Percentiles rank a stretch among this genome's conserved stretches.
These are phyloP conservation scores for Pythium myriotylum DNA, from an alignment of 352 stramenopile genomes.

Conservation along the genomic window DNA sequence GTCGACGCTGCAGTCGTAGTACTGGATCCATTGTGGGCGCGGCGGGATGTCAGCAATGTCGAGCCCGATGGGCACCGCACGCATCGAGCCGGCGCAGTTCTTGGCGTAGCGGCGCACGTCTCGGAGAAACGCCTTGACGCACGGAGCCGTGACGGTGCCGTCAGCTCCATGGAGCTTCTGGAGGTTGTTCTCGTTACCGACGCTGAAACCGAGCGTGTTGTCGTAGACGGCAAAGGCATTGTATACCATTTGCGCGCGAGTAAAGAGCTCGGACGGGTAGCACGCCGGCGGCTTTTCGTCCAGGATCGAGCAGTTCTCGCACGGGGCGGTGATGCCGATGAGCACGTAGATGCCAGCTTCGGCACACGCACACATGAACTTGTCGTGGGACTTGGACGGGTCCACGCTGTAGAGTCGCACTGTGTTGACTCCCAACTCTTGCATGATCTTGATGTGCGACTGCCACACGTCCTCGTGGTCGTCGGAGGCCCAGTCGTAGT, in stretches of 20 bases:
- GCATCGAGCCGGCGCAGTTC: slow-evolving; percentile 40
- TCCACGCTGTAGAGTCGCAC: slow-evolving; percentile 38
- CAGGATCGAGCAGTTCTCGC: slow-evolving; percentile 35
- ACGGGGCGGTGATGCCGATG: slow-evolving; percentile 36
- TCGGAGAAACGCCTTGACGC: slow-evolving; percentile 67
- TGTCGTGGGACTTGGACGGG: slow-evolving; percentile 30
- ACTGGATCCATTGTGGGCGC: slow-evolving; percentile 57
- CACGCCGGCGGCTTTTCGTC: slow-evolving; percentile 33
- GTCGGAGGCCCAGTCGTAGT: slow-evolving; percentile 34
- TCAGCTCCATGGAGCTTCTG: slow-evolving; percentile 37
- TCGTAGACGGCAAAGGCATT: slow-evolving; percentile 62
- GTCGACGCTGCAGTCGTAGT: slow-evolving; percentile 58
- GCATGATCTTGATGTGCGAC: slow-evolving; percentile 25
- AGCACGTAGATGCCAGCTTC: slow-evolving; percentile 40
- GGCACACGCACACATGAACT: slow-evolving; percentile 36
- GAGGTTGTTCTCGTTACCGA: slow-evolving; percentile 62
- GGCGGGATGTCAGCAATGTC: slow-evolving; percentile 70
- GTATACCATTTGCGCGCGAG: slow-evolving; percentile 41
- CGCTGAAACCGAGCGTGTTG: slow-evolving; percentile 55
- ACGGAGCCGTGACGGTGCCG: slow-evolving; percentile 47
- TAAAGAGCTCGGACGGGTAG: slow-evolving; percentile 35
- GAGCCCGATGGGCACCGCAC: slow-evolving; percentile 64
- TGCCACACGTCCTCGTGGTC: slow-evolving; percentile 30
- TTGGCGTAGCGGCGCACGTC: slow-evolving; percentile 53
- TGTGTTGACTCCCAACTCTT: slow-evolving; percentile 29